Conservation (phyloP, 305 asterid species). For the Plantago lanceolata region DNA sequence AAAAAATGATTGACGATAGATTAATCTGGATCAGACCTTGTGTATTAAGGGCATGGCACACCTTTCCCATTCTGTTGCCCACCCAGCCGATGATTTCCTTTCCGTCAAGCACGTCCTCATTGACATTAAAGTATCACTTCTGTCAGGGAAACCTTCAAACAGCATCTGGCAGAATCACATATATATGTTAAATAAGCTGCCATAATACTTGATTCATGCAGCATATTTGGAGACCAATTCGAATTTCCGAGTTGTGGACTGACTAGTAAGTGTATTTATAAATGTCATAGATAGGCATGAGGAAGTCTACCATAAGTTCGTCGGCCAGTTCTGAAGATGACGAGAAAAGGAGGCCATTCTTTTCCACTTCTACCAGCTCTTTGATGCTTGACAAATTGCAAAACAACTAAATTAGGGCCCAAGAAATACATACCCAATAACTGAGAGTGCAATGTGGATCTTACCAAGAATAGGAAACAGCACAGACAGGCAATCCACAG, state of each 20-base stretch:
- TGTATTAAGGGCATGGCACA: constrained; percentile 67
- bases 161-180: constrained; percentile 47
- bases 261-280: too few species aligned
- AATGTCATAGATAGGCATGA: neutral
- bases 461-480: constrained; percentile 96
- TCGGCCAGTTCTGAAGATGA: constrained; percentile 91
- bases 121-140: constrained; percentile 50
- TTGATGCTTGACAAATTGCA: constrained; percentile 50
- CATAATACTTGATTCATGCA: too few species aligned
- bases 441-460: constrained; percentile 21
- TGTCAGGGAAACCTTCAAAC: constrained; percentile 76
- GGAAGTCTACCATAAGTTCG: constrained; percentile 72
- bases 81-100: constrained; percentile 57
- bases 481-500: constrained; percentile 96
- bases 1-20: constrained; percentile 6
- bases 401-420: constrained; percentile 19
- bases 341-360: constrained; percentile 86
- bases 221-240: neutral
- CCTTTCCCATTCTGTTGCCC: constrained; percentile 86
- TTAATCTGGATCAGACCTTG: constrained; percentile 37
- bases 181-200: neutral
- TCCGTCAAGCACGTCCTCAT: constrained; percentile 63
- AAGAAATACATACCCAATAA: constrained; percentile 13
- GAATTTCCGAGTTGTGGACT: neutral
- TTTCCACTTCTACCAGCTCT: constrained; percentile 82